Percentiles rank a stretch among this genome's conserved stretches.
Evolutionary conservation across 768 basidiomycete species (phyloP).

Genomic region (Rhizopogon rudus): DNA sequence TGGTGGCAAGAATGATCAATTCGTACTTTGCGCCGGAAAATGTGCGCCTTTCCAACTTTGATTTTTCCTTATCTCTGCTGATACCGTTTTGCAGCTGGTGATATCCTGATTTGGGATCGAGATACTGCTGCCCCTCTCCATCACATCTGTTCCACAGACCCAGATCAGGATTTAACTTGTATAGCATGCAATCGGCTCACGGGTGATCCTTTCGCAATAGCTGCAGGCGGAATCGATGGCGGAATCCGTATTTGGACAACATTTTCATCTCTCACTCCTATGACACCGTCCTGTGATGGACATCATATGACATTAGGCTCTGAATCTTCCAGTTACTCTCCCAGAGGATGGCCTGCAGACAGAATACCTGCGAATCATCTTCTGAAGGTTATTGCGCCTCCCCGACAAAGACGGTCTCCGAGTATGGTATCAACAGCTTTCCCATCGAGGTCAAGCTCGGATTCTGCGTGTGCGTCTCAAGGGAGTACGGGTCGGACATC

Average conservation of each 20-base stretch:
- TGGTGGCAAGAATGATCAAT: conserved; percentile 72
- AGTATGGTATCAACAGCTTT: not conserved
- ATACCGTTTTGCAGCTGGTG: conserved; percentile 48
- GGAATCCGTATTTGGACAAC: conserved; percentile 70
- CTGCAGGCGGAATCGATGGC: conserved; percentile 75
- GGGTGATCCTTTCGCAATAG: conserved; percentile 47
- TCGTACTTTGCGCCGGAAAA: conserved; percentile 77
- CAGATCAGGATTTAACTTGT: conserved; percentile 66
- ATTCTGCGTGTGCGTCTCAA: not conserved
- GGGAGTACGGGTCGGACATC: not conserved
- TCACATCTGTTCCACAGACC: conserved; percentile 56
- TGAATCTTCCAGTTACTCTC: conserved; percentile 1
- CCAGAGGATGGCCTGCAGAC: not conserved
- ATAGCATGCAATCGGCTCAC: conserved; percentile 74
- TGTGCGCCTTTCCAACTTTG: conserved; percentile 29
- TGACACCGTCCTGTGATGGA: not conserved
- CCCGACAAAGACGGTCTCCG: not conserved
- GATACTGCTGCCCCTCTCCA: conserved; percentile 73
- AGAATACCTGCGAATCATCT: not conserved
- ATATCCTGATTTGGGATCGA: conserved; percentile 84
- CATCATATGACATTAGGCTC: not conserved
- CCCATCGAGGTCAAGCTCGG: not conserved
- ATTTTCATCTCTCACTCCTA: not conserved
- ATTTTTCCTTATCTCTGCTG: not conserved
- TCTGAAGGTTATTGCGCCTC: not conserved